Percentiles rank a stretch among this genome's conserved stretches.
phyloP scores from a whole-genome alignment of 2,329 filamentous ascomycete species.

The Hymenoscyphus salicellus region DNA sequence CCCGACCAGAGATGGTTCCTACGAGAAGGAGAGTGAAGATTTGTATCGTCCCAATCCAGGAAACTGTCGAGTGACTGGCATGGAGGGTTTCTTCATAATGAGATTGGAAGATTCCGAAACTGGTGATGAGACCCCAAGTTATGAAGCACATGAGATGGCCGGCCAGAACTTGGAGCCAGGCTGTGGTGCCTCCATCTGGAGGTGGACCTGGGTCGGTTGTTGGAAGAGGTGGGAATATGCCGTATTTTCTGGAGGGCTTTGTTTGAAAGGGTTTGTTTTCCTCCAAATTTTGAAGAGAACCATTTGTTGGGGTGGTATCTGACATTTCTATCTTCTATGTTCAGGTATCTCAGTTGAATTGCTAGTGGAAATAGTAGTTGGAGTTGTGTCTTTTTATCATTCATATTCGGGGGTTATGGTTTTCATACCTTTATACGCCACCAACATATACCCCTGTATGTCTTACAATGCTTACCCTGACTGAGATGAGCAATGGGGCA shows the following conservation, averaged over 20 bases:
- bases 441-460: background rate
- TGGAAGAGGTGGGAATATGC: background rate
- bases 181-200: background rate
- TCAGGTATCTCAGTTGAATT: background rate
- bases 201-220: background rate
- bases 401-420: background rate
- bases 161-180: slow-evolving; percentile 3
- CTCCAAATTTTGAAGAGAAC: background rate
- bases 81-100: slow-evolving; percentile 38
- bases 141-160: background rate
- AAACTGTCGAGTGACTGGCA: slow-evolving; percentile 37
- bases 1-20: slow-evolving; percentile 38
- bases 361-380: background rate
- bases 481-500: background rate
- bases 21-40: slow-evolving; percentile 41
- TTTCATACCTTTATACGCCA: background rate
- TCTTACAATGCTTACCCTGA: background rate
- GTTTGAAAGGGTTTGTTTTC: background rate
- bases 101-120: slow-evolving; percentile 42
- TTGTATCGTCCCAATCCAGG: slow-evolving; percentile 44
- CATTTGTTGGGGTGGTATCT: background rate
- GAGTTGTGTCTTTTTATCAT: background rate
- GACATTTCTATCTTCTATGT: background rate
- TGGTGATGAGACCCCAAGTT: slow-evolving; percentile 29
- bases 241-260: background rate